A percentile compares a stretch with the other conserved stretches of the same genome.
Evolutionary conservation across 495 filamentous ascomycete species (phyloP).

Genomic region (Lepraria neglecta): DNA sequence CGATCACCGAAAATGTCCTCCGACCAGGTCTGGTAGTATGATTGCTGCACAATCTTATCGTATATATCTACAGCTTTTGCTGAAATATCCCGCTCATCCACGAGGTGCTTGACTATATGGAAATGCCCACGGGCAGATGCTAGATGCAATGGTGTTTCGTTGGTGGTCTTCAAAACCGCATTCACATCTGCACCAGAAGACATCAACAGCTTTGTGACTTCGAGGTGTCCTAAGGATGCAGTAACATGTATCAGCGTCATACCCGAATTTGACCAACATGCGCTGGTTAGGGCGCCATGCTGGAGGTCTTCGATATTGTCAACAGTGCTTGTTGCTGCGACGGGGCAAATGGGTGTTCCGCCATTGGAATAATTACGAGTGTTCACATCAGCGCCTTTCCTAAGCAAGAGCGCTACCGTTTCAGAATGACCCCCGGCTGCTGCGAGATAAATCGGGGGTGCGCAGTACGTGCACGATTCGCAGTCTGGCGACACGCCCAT

Average conservation of each 20-base stretch:
- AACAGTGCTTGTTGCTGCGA: neutral
- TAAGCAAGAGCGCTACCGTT: neutral
- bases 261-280: neutral
- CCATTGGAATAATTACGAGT: neutral
- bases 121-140: constrained; percentile 6
- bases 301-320: neutral
- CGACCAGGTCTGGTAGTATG: constrained; percentile 8
- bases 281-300: neutral
- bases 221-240: neutral
- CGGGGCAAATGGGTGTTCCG: neutral
- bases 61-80: neutral
- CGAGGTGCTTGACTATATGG: neutral
- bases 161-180: neutral
- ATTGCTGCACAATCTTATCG: constrained; percentile 8
- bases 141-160: constrained; percentile 9
- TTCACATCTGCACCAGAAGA: constrained; percentile 1
- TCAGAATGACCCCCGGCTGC: neutral
- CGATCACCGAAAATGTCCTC: neutral
- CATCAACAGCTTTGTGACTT: neutral
- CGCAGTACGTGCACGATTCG: neutral
- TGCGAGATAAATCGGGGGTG: constrained; percentile 1
- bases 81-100: neutral
- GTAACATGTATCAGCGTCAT: constrained; percentile 1
- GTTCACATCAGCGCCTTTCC: neutral
- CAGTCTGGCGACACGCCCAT: neutral